Conservation (phyloP, 352 stramenopile species). For the Globisporangium barbulae region DNA sequence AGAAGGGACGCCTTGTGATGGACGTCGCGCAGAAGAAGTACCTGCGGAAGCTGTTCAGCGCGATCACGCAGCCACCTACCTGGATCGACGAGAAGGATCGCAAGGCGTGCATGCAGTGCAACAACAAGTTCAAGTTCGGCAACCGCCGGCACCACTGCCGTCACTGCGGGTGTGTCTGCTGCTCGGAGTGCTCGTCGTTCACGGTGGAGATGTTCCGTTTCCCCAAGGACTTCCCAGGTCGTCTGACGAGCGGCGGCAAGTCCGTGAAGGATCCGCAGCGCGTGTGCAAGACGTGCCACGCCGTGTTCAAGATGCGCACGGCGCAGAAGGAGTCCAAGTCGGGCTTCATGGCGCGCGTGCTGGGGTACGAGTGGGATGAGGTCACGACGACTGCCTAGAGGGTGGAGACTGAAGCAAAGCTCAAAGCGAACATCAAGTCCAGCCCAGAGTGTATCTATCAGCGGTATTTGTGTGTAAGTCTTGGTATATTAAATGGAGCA, state of each 20-base stretch:
- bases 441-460: slow-evolving; percentile 17
- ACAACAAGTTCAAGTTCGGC: slow-evolving; percentile 74
- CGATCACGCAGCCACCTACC: slow-evolving; percentile 66
- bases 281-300: slow-evolving; percentile 79
- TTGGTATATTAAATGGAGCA: slow-evolving; percentile 14
- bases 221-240: slow-evolving; percentile 81
- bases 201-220: slow-evolving; percentile 79
- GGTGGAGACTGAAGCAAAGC: neutral
- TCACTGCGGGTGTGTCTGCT: slow-evolving; percentile 84
- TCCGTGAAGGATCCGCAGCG: slow-evolving; percentile 75
- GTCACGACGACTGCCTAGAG: slow-evolving; percentile 37
- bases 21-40: slow-evolving; percentile 79
- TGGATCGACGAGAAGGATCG: slow-evolving; percentile 83
- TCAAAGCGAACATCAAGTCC: neutral
- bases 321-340: slow-evolving; percentile 84
- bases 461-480: slow-evolving; percentile 11
- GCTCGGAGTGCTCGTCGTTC: slow-evolving; percentile 76
- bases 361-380: slow-evolving; percentile 87
- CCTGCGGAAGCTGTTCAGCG: slow-evolving; percentile 79
- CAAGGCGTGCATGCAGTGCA: slow-evolving; percentile 69
- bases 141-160: slow-evolving; percentile 80
- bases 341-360: slow-evolving; percentile 76
- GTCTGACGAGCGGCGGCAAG: slow-evolving; percentile 58
- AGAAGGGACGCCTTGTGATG: slow-evolving; percentile 68
- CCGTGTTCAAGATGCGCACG: slow-evolving; percentile 81